phyloP scores from a whole-genome alignment of 1,139 yeast species.

The Saccharomyces hybrid region DNA sequence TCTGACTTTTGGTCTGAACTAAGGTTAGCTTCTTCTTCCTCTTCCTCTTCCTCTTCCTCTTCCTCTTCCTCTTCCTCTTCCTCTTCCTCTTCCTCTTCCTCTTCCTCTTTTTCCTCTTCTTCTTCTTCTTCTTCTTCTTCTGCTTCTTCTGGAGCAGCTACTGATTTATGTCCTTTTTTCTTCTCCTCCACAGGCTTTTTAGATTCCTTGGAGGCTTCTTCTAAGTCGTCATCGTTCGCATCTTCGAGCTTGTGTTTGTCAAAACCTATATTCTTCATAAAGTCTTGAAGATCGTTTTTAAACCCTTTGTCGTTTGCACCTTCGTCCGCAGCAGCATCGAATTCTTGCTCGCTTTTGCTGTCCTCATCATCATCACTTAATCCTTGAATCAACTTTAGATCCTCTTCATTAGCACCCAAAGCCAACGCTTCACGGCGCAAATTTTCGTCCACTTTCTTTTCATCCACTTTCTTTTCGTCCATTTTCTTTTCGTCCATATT shows the following conservation, averaged over 20 bases:
- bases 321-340: slow-evolving; percentile 36
- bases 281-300: slow-evolving; percentile 50
- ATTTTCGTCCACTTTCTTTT: slow-evolving; percentile 31
- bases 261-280: slow-evolving; percentile 66
- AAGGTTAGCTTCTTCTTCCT: background rate
- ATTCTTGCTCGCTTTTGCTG: slow-evolving; percentile 63
- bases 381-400: slow-evolving; percentile 46
- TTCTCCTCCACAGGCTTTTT: slow-evolving; percentile 15
- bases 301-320: slow-evolving; percentile 42
- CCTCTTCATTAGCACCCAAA: slow-evolving; percentile 71
- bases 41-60: too few species aligned
- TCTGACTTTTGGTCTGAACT: slow-evolving; percentile 8
- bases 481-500: slow-evolving; percentile 6
- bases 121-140: slow-evolving; percentile 7
- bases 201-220: slow-evolving; percentile 20
- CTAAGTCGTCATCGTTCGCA: slow-evolving; percentile 23
- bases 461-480: slow-evolving; percentile 36
- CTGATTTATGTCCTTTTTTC: too few species aligned
- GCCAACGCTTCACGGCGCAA: slow-evolving; percentile 65
- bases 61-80: too few species aligned
- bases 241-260: slow-evolving; percentile 30
- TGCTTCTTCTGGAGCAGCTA: slow-evolving; percentile 12
- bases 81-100: too few species aligned
- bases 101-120: slow-evolving; percentile 4
- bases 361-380: slow-evolving; percentile 40